Base-by-base conservation (phyloP, 768 basidiomycete genomes). In the Xerocomus potaroensis region DNA sequence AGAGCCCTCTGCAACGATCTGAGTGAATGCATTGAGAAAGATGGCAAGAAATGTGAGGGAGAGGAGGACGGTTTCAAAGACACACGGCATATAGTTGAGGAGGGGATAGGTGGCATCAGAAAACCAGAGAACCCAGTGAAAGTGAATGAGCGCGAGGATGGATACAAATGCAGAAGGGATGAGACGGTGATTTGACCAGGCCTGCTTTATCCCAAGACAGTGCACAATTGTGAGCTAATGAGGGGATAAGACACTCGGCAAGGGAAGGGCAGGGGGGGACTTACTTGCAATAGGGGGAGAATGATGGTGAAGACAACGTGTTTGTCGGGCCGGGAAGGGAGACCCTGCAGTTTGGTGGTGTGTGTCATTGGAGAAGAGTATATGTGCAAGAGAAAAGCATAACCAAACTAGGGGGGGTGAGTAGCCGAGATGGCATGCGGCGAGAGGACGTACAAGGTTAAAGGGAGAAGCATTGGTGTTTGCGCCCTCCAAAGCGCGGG, bases 271-370 rank as follows among this genome's bases (percentile, higher is more conserved):
- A 42, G 21, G 43, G 34, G 14, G 47, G 32, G 48, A 62, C 70
- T 41, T 45, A 83, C 83, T 72, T 89, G 87, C 15, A 90, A 64
- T 19, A 90, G 72, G 4, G 88, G 88, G 22, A 89, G 73, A 6
- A 81, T 65, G 45, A 90, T 79, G 8, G 83, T 85, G 48, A 89
- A 71, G n/a, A 87, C 69, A 21, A 80, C 79, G 57, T 90, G 84
- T 40, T 78, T 76, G 55, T 87, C 85, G 5, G 87, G 88, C 35
- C 87, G 71, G 8, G 84, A 76, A 0, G 79, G 80, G 4, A 71
- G 58, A 2, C 69, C 73, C 3, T 67, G 61, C 4, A 69, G 58
- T 45, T 72, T 75, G 22, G 55, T 51, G 19, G 50, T 50, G 60
- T 85, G 83, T 5, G 82, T 76, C 32, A 80, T 57, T 0, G 84